Evolutionary conservation across 164 flowering plant genomes (phyloP).

Genomic region (Aristolochia fimbriata): DNA sequence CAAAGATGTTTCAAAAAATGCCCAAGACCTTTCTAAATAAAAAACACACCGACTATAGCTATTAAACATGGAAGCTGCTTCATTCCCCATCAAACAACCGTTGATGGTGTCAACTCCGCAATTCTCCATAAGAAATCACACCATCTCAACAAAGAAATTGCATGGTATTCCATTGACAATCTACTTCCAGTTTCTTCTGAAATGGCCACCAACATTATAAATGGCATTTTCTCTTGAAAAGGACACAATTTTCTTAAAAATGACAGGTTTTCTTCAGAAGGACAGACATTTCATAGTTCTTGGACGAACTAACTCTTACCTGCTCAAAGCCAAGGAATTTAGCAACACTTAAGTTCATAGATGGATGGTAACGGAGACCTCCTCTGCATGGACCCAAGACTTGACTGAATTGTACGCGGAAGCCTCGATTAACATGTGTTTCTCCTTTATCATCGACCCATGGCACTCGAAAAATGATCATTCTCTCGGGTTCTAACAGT

Average conservation of each 20-base stretch:
- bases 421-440: constrained; percentile 89
- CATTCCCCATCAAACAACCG: too few relatives aligned
- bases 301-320: constrained; percentile 30
- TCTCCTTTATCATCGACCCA: constrained; percentile 99
- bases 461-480: constrained; percentile 85
- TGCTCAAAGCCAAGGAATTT: constrained; percentile 94
- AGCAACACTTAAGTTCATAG: constrained; percentile 80
- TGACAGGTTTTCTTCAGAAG: not conserved
- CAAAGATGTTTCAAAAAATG: too few relatives aligned
- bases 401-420: constrained; percentile 87
- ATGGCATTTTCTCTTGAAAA: not conserved
- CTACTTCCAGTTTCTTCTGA: too few relatives aligned
- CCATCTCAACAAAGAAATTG: too few relatives aligned
- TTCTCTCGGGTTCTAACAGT: constrained; percentile 89
- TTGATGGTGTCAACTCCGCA: too few relatives aligned
- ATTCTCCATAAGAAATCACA: too few relatives aligned
- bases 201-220: too few relatives aligned
- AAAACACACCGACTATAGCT: too few relatives aligned
- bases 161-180: too few relatives aligned
- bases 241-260: not conserved
- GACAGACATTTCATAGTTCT: not conserved
- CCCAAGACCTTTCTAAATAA: too few relatives aligned
- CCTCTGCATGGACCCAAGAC: constrained; percentile 97
- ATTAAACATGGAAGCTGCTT: too few relatives aligned
- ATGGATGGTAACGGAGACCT: constrained; percentile 84